A percentile compares a stretch with the other conserved stretches of the same genome.
phyloP scores from a whole-genome alignment of 2,329 filamentous ascomycete genomes.

The Domatiomyces catenatus region DNA sequence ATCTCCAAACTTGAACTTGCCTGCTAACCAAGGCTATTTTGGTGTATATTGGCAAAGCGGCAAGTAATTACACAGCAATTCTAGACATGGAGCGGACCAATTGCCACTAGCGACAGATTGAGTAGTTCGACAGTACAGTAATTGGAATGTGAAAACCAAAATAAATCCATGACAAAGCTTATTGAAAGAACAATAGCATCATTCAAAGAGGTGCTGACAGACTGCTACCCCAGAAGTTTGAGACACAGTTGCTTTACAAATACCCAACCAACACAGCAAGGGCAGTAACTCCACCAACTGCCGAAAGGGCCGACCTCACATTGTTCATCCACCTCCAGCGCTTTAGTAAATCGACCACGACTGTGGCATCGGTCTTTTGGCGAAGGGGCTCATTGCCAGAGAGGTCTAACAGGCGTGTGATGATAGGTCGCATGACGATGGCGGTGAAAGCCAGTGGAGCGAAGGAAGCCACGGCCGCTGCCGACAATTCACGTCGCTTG shows the following conservation, averaged over 20 bases:
- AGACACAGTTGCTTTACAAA: background rate
- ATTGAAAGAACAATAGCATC: too few species aligned
- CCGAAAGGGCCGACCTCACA: constrained; percentile 5
- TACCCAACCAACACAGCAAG: constrained; percentile 1
- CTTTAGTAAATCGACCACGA: constrained; percentile 4
- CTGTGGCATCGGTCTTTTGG: constrained; percentile 3
- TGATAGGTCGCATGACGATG: constrained; percentile 3
- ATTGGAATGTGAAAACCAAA: too few species aligned
- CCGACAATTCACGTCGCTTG: constrained; percentile 1
- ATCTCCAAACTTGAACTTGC: too few species aligned
- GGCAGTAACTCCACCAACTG: constrained; percentile 5
- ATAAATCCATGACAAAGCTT: too few species aligned
- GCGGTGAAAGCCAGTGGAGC: constrained; percentile 1
- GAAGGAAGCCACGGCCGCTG: constrained; percentile 4
- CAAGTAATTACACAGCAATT: too few species aligned
- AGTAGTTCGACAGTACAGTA: too few species aligned
- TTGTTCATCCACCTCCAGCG: constrained; percentile 12
- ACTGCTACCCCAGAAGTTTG: background rate
- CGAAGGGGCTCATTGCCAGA: constrained; percentile 1
- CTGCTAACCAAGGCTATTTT: too few species aligned
- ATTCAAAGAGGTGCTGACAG: background rate
- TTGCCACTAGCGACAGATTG: too few species aligned
- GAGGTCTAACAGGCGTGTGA: constrained; percentile 3
- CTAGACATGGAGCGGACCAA: too few species aligned
- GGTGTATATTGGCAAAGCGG: too few species aligned